Base-by-base conservation (phyloP, 805 yeast species). In the Saturnispora gosingensis region DNA sequence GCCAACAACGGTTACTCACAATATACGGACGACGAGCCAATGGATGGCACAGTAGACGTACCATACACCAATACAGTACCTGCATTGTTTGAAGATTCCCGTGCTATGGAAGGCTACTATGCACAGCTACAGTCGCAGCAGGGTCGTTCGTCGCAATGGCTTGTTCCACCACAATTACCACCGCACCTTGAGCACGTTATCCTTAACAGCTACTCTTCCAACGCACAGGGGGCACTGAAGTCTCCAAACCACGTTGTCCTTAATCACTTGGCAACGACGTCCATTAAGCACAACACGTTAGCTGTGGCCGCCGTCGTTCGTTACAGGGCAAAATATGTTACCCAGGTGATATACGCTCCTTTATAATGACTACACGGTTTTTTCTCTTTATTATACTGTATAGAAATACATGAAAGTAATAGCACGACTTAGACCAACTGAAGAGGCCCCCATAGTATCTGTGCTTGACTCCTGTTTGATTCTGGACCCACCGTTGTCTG, bases 171-270 rank as follows among this genome's bases (percentile, higher is more conserved):
- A 22, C 95, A 86, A 63, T 74, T 93, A 47, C 99, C 99, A 8
- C 99, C 99, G 9, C 99, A 91, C 67, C 74, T 93, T 54, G 99
- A 93, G 65, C 85, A 85, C 61, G 98, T 93, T 51, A 89, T 93
- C 51, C 75, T 91, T 62, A 91, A 91, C 70, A 81, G 82, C 58
- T 84, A 76, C 72, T 74, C 72, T 58, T 65, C 66, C 42, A 70
- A 78, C 59, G 88, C 83, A 59, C 77, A 74, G 59, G 95, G 96
- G 51, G 95, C 95, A 1, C 71, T 89, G 58, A 93, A 95, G 9
- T 88, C 89, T 52, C 98, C 98, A 13, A 88, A 90, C 64, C 97
- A 90, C 65, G 98, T 90, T 52, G 95, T 90, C 24, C 72, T 90
- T 60, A 90, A 90, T 64, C 98, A 90, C 67, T 72, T 90, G 67